These are phyloP conservation scores for Colletotrichum falcatum DNA, from an alignment of 2,329 filamentous ascomycete species.

Conservation along the genomic window DNA sequence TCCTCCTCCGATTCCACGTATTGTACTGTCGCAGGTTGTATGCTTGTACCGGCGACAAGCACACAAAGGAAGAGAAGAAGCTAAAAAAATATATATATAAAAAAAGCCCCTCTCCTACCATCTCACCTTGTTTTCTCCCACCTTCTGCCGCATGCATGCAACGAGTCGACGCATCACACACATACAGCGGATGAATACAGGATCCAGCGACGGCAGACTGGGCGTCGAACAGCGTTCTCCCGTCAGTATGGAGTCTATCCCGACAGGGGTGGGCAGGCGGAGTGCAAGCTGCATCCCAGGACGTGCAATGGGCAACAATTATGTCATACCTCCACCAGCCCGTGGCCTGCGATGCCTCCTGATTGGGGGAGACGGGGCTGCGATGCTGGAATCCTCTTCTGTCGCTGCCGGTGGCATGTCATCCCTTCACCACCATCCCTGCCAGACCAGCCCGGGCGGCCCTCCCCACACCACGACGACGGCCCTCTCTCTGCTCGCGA, in stretches of 20 bases:
- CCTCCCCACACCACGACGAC: no score
- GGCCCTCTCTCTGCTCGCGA: background rate
- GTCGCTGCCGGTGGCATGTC: slow-evolving; percentile 45
- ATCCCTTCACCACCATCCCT: slow-evolving; percentile 44
- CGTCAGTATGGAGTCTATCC: slow-evolving; percentile 1
- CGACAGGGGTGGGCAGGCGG: background rate
- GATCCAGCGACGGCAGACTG: background rate
- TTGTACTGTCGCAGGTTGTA: background rate
- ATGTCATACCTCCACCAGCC: slow-evolving; percentile 44
- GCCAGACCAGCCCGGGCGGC: slow-evolving; percentile 7
- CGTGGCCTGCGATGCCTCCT: slow-evolving; percentile 23
- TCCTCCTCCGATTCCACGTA: background rate
- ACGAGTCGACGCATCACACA: slow-evolving; percentile 18
- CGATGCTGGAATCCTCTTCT: slow-evolving; percentile 1
- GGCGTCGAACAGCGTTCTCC: slow-evolving; percentile 1
- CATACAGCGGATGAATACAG: background rate
- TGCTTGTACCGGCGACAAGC: slow-evolving; percentile 8
- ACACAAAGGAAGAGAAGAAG: background rate
- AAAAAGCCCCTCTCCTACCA: background rate
- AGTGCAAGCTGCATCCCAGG: slow-evolving; percentile 13
- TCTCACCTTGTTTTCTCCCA: slow-evolving; percentile 16
- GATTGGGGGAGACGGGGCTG: slow-evolving; percentile 39
- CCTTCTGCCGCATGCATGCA: slow-evolving; percentile 16
- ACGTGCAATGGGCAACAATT: slow-evolving; percentile 35
- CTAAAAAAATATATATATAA: no score